A percentile compares a stretch with the other conserved stretches of the same genome.
These are phyloP conservation scores for Amylostereum areolatum DNA, from an alignment of 1,284 basidiomycete genomes.

Conservation along the genomic window DNA sequence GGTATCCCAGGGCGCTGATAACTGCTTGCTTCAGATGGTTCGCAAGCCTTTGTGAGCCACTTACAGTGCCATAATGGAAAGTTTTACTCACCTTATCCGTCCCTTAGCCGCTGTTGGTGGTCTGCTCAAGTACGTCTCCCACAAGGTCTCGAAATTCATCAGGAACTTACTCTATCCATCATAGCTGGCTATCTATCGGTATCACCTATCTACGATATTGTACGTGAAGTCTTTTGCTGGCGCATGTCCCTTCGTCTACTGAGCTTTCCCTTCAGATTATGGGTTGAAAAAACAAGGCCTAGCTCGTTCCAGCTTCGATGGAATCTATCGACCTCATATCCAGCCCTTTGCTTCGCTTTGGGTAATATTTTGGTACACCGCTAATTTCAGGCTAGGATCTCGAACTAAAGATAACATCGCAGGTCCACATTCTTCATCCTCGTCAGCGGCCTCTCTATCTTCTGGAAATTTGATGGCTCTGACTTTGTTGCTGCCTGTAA, in stretches of 20 bases:
- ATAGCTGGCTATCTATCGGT: constrained; percentile 14
- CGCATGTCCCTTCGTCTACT: too few species aligned
- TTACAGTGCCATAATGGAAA: too few species aligned
- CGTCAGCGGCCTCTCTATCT: constrained; percentile 14
- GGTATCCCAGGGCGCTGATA: too few species aligned
- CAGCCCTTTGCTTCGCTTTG: constrained; percentile 24
- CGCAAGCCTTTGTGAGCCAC: constrained; percentile 8
- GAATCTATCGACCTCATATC: constrained; percentile 18
- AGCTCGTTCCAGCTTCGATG: constrained; percentile 9
- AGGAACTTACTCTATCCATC: too few species aligned
- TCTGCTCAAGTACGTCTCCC: constrained; percentile 10
- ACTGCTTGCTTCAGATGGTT: constrained; percentile 8
- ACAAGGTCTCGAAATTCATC: too few species aligned
- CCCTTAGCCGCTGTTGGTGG: constrained; percentile 11
- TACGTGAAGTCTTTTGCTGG: constrained; percentile 2
- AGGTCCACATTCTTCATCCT: constrained; percentile 9
- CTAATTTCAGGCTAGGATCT: too few species aligned
- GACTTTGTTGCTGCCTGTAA: constrained; percentile 15
- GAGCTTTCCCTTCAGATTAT: constrained; percentile 11
- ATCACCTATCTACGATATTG: constrained; percentile 15
- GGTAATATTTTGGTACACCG: constrained; percentile 20
- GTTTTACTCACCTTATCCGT: too few species aligned
- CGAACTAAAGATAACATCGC: background rate
- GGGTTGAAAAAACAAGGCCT: constrained; percentile 8
- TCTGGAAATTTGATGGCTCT: constrained; percentile 11